Conservation (phyloP, 495 filamentous ascomycete genomes). For the Penicillium fimorum region DNA sequence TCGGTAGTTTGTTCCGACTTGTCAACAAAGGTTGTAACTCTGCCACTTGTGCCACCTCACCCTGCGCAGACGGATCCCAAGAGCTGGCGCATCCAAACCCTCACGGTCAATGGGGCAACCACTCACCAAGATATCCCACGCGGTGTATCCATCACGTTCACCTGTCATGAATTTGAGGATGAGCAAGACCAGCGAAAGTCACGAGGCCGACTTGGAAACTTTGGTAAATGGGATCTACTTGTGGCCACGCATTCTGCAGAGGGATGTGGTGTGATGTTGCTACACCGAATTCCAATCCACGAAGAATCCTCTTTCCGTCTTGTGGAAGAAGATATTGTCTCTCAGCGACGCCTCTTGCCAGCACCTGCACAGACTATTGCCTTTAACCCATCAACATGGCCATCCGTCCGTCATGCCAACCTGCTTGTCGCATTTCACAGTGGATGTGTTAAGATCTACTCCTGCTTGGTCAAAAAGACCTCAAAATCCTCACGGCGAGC, state of each 20-base stretch:
- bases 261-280: constrained; percentile 59
- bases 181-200: constrained; percentile 30
- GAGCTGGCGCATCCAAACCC: constrained; percentile 60
- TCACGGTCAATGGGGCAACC: constrained; percentile 47
- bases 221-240: constrained; percentile 52
- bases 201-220: constrained; percentile 23
- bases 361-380: constrained; percentile 63
- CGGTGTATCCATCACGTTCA: constrained; percentile 67
- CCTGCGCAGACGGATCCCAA: constrained; percentile 40
- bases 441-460: constrained; percentile 68
- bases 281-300: constrained; percentile 51
- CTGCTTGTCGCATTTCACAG: constrained; percentile 66
- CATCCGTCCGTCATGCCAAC: constrained; percentile 56
- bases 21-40: constrained; percentile 63
- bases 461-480: constrained; percentile 39
- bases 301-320: constrained; percentile 36
- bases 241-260: constrained; percentile 66
- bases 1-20: constrained; percentile 68
- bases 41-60: constrained; percentile 74
- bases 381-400: constrained; percentile 67
- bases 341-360: constrained; percentile 63
- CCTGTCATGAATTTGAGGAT: constrained; percentile 40
- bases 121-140: constrained; percentile 62
- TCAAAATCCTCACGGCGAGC: constrained; percentile 28
- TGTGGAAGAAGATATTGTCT: constrained; percentile 46